Evolutionary conservation across 2,329 filamentous ascomycete genomes (phyloP), one percentile per base, ranked within the genome.

Genomic region (Pseudocercospora ulei): DNA sequence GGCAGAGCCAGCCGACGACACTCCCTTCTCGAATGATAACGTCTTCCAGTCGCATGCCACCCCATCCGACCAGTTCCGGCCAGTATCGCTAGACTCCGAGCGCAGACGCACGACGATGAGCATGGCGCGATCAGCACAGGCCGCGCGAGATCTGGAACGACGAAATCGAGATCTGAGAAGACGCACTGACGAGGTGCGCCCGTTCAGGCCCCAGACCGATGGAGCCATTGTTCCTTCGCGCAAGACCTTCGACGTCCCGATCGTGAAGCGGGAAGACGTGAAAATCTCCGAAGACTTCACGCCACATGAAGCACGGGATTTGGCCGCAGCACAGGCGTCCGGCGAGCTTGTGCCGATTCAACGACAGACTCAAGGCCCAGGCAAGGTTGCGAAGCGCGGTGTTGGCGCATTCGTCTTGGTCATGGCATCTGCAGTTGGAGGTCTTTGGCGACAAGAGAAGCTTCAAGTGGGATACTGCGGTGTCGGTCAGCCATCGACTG

Each of bases 391-490:
- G 14, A 63, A 78, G 19, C 73, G 73, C 42, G 75, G 75, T 0
- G 79, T 84, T 9, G 68, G 88, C 2, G 76, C 76, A 59, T 74
- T 95, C 2, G 59, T 88, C 2, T 58, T 82, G 12, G 78, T 80
- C 0, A 63, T 90, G 6, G 61, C 90, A 4, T 73, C 73, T 19
- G 76, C 80, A 0, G 84, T 93, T 48, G 80, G 72, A 18, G 75
- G 75, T 5, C 90, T 87, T 74, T 98, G 87, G 67, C 73, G 88
- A 33, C 84, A 94, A 58, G 90, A 98, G 63, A 96, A 96, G 69
- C 68, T 94, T n/a, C 81, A 84, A 9, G 84, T 96, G 12, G 90
- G 92, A 20, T 98, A 93, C 58, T 98, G 90, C 58, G 86, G 87
- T 7, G 73, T 93, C 37, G 90, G 67, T 3, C 46, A 82, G 14